phyloP scores from a whole-genome alignment of 2,329 filamentous ascomycete genomes.

The Fusarium brachygibbosum region DNA sequence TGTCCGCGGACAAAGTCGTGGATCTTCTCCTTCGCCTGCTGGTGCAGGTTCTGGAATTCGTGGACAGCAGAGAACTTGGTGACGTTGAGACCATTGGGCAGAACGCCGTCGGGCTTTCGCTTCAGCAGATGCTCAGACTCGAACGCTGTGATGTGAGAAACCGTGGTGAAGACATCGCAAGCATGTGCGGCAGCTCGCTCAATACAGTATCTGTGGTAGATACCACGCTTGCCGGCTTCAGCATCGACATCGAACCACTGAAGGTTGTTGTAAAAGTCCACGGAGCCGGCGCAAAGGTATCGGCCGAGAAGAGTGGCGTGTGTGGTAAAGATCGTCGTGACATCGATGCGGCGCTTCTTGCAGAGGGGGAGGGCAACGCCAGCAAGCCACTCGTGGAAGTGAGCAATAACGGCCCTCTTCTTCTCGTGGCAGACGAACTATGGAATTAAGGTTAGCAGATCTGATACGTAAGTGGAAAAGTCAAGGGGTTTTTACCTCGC shows the following conservation, averaged over 20 bases:
- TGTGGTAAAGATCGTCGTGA: constrained; percentile 98
- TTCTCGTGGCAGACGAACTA: constrained; percentile 96
- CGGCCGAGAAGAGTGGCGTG: constrained; percentile 95
- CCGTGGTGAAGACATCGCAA: constrained; percentile 97
- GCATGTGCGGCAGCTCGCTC: constrained; percentile 93
- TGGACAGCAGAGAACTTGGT: constrained; percentile 97
- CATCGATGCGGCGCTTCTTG: constrained; percentile 94
- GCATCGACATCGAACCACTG: constrained; percentile 97
- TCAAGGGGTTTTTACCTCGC: constrained; percentile 75
- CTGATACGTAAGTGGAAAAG: constrained; percentile 8
- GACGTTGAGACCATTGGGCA: constrained; percentile 97
- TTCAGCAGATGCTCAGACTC: constrained; percentile 98
- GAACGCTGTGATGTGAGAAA: constrained; percentile 98
- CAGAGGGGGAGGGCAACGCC: constrained; percentile 92
- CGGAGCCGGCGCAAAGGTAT: constrained; percentile 96
- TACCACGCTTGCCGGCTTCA: constrained; percentile 96
- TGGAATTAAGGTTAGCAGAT: constrained; percentile 34
- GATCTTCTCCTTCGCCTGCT: constrained; percentile 97
- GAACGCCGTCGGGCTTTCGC: constrained; percentile 94
- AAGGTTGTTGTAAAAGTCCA: constrained; percentile 99
- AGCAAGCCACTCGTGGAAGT: constrained; percentile 99
- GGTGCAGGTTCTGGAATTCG: constrained; percentile 98
- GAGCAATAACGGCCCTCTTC: constrained; percentile 91
- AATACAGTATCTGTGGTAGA: constrained; percentile 98
- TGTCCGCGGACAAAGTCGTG: constrained; percentile 98